Conservation (phyloP, 2,329 filamentous ascomycete genomes). For the Graphilbum fragrans region DNA sequence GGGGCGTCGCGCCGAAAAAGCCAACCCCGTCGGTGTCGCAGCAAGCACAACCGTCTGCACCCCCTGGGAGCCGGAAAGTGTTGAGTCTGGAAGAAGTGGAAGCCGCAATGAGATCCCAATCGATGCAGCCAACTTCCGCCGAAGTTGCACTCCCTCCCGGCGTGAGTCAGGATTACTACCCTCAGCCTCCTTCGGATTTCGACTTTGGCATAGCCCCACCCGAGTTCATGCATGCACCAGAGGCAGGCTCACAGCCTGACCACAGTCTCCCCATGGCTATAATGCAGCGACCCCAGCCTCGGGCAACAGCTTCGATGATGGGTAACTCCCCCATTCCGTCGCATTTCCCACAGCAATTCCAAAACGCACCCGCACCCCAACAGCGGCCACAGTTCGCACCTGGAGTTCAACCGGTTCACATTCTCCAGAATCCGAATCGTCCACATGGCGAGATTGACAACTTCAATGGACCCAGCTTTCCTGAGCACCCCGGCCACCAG, state of each 20-base stretch:
- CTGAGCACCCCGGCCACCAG: constrained; percentile 19
- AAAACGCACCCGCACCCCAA: constrained; percentile 15
- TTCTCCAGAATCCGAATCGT: constrained; percentile 68
- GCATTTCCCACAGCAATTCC: constrained; percentile 7
- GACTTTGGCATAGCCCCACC: constrained; percentile 4
- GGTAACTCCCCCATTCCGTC: constrained; percentile 18
- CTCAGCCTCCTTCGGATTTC: constrained; percentile 7
- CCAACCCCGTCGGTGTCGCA: constrained; percentile 14
- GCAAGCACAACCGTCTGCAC: constrained; percentile 15
- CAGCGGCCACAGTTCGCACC: constrained; percentile 21
- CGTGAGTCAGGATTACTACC: constrained; percentile 2
- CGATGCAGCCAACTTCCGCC: constrained; percentile 35
- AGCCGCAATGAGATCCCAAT: constrained; percentile 71
- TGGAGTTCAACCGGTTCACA: constrained; percentile 50
- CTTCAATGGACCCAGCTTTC: constrained; percentile 19
- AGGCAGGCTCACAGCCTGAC: constrained; percentile 6
- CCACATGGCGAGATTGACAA: constrained; percentile 35
- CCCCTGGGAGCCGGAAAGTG: constrained; percentile 53
- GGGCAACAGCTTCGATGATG: constrained; percentile 24
- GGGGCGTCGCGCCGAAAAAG: constrained; percentile 65
- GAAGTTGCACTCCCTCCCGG: constrained; percentile 18
- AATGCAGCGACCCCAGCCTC: constrained; percentile 39
- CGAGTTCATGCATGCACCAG: not conserved
- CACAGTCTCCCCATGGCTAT: constrained; percentile 37
- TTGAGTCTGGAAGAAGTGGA: constrained; percentile 97